Evolutionary conservation across 805 yeast species (phyloP).

Genomic region (Barnettozyma populi): DNA sequence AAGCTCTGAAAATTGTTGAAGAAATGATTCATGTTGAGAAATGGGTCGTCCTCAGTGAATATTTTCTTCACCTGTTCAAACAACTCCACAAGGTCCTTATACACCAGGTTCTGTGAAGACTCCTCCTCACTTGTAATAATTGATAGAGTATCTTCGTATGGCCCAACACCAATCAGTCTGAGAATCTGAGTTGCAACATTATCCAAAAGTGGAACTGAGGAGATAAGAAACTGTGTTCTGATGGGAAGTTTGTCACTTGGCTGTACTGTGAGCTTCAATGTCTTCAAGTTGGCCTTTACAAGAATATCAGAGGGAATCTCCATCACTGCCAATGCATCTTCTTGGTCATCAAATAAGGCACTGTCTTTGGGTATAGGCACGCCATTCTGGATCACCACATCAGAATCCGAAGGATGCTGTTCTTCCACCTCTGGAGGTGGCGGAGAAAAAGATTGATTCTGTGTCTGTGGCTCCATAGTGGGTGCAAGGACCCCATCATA

Average conservation of each 20-base stretch:
- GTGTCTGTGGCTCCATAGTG: background rate
- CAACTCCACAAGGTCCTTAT: conserved; percentile 61
- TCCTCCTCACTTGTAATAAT: conserved; percentile 61
- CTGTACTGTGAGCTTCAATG: conserved; percentile 52
- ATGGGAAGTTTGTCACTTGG: conserved; percentile 47
- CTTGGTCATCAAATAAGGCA: conserved; percentile 10
- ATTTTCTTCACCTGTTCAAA: conserved; percentile 73
- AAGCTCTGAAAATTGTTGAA: conserved; percentile 6
- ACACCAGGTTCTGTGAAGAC: conserved; percentile 58
- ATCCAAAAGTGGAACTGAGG: conserved; percentile 72
- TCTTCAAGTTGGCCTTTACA: conserved; percentile 46
- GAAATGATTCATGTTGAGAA: conserved; percentile 61
- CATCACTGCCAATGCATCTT: background rate
- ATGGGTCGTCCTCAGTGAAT: conserved; percentile 65
- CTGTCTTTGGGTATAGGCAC: conserved; percentile 22
- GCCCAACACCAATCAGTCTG: conserved; percentile 63
- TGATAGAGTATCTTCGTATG: conserved; percentile 70
- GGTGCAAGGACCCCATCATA: background rate
- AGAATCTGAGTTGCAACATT: conserved; percentile 77
- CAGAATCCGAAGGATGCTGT: background rate
- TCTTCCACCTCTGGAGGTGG: background rate
- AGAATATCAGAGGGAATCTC: conserved; percentile 20
- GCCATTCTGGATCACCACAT: conserved; percentile 12
- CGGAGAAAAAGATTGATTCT: background rate
- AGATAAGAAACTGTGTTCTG: conserved; percentile 58